Evolutionary conservation across 768 basidiomycete species (phyloP).

Genomic region (Vararia minispora): DNA sequence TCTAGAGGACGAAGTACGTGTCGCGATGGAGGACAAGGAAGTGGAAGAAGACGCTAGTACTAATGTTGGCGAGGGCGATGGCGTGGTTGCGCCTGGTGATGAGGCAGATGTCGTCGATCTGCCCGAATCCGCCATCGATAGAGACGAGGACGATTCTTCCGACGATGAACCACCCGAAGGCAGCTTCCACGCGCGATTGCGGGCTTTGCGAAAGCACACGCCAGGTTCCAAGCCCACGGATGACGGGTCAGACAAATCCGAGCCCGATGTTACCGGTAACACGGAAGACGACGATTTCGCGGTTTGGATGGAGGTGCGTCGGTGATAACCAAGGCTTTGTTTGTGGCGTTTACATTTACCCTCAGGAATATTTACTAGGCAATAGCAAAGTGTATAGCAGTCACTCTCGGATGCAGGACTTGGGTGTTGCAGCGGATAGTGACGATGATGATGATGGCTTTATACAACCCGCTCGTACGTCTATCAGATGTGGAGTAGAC

Average conservation of each 20-base stretch:
- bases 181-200: constrained; percentile 26
- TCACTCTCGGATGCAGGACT: too few species aligned
- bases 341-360: not conserved
- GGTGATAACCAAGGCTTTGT: constrained; percentile 6
- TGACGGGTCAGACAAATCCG: constrained; percentile 24
- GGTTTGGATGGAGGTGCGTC: constrained; percentile 15
- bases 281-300: constrained; percentile 16
- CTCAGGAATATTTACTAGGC: constrained; percentile 5
- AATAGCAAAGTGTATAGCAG: too few species aligned
- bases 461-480: too few species aligned
- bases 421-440: too few species aligned
- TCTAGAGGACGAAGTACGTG: constrained; percentile 40
- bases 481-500: too few species aligned
- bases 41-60: constrained; percentile 16
- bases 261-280: constrained; percentile 9
- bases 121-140: too few species aligned
- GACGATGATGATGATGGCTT: too few species aligned
- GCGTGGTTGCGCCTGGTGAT: constrained; percentile 18
- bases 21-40: constrained; percentile 38
- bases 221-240: constrained; percentile 12
- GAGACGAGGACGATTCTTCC: constrained; percentile 21
- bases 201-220: constrained; percentile 20
- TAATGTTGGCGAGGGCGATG: constrained; percentile 14
- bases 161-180: constrained; percentile 26
- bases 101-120: constrained; percentile 27